Evolutionary conservation across 2,329 filamentous ascomycete genomes (phyloP), one percentile per base, ranked within the genome.

Genomic region (Septoria linicola): DNA sequence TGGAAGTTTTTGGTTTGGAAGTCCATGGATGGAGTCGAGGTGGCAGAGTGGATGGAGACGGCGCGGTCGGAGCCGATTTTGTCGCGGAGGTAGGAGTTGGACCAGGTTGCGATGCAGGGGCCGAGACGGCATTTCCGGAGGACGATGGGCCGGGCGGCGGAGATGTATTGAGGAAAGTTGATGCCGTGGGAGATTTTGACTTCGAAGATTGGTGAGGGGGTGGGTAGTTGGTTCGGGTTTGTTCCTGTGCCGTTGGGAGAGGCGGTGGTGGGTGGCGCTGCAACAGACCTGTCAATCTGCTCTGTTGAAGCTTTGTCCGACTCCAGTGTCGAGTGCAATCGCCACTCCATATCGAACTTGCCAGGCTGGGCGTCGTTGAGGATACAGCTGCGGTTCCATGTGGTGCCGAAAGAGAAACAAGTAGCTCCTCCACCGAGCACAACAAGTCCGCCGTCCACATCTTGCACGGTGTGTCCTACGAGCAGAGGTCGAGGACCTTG

Each of bases 321-420:
- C 35, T 55, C 54, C 42, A 60, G 39, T 1, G 59, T 66, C 14
- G 53, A 56, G 16, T 59, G 56, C 19, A 66, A 40, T 20, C 58
- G 62, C 64, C 64, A 66, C 45, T 61, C 36, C 57, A 61, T 59
- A 19, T 54, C 51, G 41, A 59, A 61, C 16, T 59, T 55, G 20
- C 58, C 57, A 8, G 61, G 42, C 8, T 54, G 55, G 5, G 58
- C 54, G 36, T 64, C 60, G 27, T 61, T 64, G 5, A 68, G 53
- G 7, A 66, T 54, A 10, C 77, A 73, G 1, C 81, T 81, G 25
- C 77, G 76, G 43, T 90, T 91, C 88, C 88, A 95, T 63, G 82
- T 90, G 5, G 87, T 88, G 1, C 90, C 90, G 78, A 95, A 95
- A 0, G 88, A 90, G 73, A 95, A 95, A 67, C 89, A 95, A 0